Evolutionary conservation across 148 eudicot genomes (phyloP), one percentile per base, ranked within the genome.

Genomic region (Vaccinium myrtillus): DNA sequence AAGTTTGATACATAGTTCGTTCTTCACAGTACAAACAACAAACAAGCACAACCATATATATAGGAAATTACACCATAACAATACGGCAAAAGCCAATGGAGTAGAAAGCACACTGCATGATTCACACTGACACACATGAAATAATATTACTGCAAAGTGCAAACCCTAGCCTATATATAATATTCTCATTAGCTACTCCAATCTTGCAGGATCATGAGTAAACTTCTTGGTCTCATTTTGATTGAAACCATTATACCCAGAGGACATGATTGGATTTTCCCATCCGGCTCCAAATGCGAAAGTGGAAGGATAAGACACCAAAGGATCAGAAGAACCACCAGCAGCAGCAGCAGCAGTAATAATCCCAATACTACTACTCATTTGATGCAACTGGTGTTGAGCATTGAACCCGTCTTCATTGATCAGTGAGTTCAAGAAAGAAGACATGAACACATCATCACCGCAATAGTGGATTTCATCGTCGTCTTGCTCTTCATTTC

Each of bases 341-440:
- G 8, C 79, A 16, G 58, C 77, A 56, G 23, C 85, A 32, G 32
- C 9, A 15, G 51, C 81, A 79, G 23, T 49, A 77, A 49, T 15
- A 1, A 85, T 81, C 25, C 84, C 74, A 12, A 69, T 5, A 4
- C 13, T 69, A 69, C 7, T 11, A 69, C 74, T 4, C 74, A 69
- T 78, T n/a, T 86, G 87, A 12, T 75, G 83, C 30, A 71, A 69
- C 32, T 90, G 86, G 27, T 81, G 85, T 39, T 86, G 78, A 61
- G 50, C 55, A 48, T 75, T 82, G 77, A 86, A 88, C 78, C 87
- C 81, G 50, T 90, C 90, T 85, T 90, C 90, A 53, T 88, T 88
- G 25, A 90, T 88, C 71, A 90, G 55, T n/a, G 92, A 88, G 77
- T 90, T 87, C 90, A 90, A 87, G 88, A 90, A 90, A 13, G 89